phyloP scores from a whole-genome alignment of 2,329 filamentous ascomycete species.

The Pseudopyricularia cyperi region DNA sequence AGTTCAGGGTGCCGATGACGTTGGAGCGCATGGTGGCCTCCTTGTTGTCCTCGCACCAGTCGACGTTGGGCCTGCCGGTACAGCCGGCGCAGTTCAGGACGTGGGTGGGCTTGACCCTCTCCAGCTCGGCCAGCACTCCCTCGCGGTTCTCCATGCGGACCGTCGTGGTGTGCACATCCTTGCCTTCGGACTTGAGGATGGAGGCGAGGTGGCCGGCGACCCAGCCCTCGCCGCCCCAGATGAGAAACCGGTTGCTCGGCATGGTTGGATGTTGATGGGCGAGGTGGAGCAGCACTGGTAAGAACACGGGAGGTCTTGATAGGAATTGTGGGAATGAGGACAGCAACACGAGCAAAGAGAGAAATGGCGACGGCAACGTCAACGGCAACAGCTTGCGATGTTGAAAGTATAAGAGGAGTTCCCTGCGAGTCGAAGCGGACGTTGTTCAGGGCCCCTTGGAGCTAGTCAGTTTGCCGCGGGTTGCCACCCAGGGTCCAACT shows the following conservation, averaged over 20 bases:
- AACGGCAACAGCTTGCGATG: no score
- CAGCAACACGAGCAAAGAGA: no score
- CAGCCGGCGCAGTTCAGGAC: slow-evolving; percentile 54
- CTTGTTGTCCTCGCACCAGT: slow-evolving; percentile 60
- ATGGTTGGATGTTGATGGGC: not conserved
- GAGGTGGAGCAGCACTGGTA: no score
- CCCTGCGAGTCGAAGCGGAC: no score
- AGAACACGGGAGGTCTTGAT: no score
- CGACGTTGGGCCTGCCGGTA: slow-evolving; percentile 55
- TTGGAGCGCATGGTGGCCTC: slow-evolving; percentile 55
- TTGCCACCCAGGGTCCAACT: no score
- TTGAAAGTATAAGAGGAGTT: no score
- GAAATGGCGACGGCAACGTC: no score
- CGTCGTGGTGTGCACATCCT: slow-evolving; percentile 46
- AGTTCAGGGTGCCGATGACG: slow-evolving; percentile 49
- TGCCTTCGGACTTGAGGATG: slow-evolving; percentile 44
- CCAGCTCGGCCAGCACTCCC: slow-evolving; percentile 40
- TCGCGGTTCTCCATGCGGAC: slow-evolving; percentile 53
- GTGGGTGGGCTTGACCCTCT: slow-evolving; percentile 48
- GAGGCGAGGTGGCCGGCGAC: slow-evolving; percentile 47
- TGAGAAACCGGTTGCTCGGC: slow-evolving; percentile 32
- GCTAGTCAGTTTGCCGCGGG: no score
- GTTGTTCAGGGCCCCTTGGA: no score
- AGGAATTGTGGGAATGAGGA: no score
- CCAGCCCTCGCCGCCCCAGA: slow-evolving; percentile 52